These are phyloP conservation scores for Corylus heterophylla DNA, from an alignment of 306 rosid genomes.

Conservation along the genomic window DNA sequence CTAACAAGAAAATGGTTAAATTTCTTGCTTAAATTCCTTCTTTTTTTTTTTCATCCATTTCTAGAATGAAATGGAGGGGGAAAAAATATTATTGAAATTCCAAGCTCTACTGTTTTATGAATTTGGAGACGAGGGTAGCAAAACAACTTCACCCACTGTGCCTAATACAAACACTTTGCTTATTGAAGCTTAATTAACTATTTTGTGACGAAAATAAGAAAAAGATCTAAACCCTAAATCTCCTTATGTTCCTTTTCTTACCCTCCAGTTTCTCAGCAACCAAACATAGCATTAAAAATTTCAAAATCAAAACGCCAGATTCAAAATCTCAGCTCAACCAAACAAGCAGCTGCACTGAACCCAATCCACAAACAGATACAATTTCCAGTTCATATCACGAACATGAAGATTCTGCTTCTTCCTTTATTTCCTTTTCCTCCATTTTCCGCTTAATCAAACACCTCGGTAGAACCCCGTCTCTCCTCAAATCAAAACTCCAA, in stretches of 20 bases:
- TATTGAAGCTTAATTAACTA: background rate
- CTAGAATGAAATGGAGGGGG: background rate
- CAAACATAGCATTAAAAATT: background rate
- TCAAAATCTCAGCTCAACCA: background rate
- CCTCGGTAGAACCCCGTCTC: slow-evolving; percentile 9
- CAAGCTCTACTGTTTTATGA: background rate
- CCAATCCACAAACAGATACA: background rate
- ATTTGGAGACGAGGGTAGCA: background rate
- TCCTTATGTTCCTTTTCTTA: slow-evolving; percentile 10
- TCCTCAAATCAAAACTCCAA: slow-evolving; percentile 15
- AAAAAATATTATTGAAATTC: background rate
- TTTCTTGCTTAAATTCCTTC: background rate
- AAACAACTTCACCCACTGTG: background rate
- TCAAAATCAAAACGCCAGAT: background rate
- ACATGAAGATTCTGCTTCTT: slow-evolving; percentile 8
- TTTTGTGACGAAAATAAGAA: background rate
- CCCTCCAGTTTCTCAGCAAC: slow-evolving; percentile 19
- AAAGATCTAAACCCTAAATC: slow-evolving; percentile 13
- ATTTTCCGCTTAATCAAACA: slow-evolving; percentile 14
- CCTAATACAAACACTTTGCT: background rate
- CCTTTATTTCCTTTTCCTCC: slow-evolving; percentile 1
- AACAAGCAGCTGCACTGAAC: background rate
- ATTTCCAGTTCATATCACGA: background rate
- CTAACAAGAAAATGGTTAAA: background rate
- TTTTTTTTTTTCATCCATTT: background rate